These are phyloP conservation scores for Buddleja alternifolia DNA, from an alignment of 257 asterid species.

Conservation along the genomic window DNA sequence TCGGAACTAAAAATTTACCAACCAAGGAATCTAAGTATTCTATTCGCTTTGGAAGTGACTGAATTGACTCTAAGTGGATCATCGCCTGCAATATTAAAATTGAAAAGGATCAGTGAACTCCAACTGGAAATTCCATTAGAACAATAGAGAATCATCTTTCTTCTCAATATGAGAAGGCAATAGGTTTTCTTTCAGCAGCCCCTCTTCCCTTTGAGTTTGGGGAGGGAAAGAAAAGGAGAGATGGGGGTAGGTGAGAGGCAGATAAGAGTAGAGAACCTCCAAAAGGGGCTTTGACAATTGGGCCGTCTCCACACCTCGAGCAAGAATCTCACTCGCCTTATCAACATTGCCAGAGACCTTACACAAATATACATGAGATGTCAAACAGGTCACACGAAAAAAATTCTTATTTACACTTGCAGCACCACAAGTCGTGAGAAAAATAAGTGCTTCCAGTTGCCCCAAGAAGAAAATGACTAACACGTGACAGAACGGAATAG, in stretches of 20 bases:
- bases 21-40: conserved; percentile 83
- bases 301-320: conserved; percentile 68
- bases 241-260: neutral
- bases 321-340: conserved; percentile 58
- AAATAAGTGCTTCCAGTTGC: conserved; percentile 2
- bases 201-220: neutral
- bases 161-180: neutral
- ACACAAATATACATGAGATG: conserved; percentile 14
- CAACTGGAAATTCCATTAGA: conserved; percentile 9
- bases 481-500: neutral
- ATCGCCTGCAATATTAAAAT: conserved; percentile 68
- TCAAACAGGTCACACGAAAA: neutral
- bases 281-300: conserved; percentile 85
- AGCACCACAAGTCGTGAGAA: conserved; percentile 10
- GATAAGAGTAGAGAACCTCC: conserved; percentile 59
- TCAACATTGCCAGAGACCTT: conserved; percentile 74
- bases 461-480: neutral
- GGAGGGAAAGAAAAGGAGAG: neutral
- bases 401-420: neutral
- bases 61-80: conserved; percentile 93
- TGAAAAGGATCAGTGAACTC: conserved; percentile 8
- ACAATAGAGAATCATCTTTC: neutral
- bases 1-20: conserved; percentile 66
- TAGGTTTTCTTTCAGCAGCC: neutral
- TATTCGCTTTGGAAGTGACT: conserved; percentile 77